phyloP scores from a whole-genome alignment of 257 asterid genomes.

The Capsicum chinense region DNA sequence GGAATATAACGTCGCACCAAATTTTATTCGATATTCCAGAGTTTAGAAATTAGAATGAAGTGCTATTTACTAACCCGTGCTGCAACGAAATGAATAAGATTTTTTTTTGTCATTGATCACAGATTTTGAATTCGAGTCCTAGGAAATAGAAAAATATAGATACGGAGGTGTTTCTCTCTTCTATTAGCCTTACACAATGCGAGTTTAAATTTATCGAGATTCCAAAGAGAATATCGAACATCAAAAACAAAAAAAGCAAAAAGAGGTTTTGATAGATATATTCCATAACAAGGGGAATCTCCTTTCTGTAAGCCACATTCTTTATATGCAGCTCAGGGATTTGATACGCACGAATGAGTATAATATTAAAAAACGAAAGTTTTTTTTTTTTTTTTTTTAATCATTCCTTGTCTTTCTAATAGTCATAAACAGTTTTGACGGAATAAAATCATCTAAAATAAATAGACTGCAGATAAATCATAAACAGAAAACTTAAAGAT shows the following conservation, averaged over 20 bases:
- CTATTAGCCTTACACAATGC: neutral
- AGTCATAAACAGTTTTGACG: too few relatives aligned
- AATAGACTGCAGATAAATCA: too few relatives aligned
- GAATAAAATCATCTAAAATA: too few relatives aligned
- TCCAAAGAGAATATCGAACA: neutral
- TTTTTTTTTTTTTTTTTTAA: too few relatives aligned
- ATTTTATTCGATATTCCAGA: constrained; percentile 35
- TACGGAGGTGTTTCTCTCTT: neutral
- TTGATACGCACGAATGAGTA: neutral
- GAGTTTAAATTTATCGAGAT: neutral
- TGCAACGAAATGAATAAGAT: neutral
- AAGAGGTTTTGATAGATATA: constrained; percentile 26
- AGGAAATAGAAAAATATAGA: neutral
- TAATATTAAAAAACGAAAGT: neutral
- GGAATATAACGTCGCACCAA: constrained; percentile 39
- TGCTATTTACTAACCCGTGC: neutral
- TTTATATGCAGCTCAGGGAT: constrained; percentile 27
- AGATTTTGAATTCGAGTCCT: neutral
- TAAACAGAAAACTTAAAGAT: too few relatives aligned
- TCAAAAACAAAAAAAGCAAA: too few relatives aligned
- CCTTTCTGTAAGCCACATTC: constrained; percentile 23
- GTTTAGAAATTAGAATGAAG: constrained; percentile 35
- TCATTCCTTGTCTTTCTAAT: too few relatives aligned
- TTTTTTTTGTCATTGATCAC: neutral
- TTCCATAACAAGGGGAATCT: constrained; percentile 40